Evolutionary conservation across 2,329 filamentous ascomycete genomes (phyloP).

Genomic region (Ascochyta clinopodiicola): DNA sequence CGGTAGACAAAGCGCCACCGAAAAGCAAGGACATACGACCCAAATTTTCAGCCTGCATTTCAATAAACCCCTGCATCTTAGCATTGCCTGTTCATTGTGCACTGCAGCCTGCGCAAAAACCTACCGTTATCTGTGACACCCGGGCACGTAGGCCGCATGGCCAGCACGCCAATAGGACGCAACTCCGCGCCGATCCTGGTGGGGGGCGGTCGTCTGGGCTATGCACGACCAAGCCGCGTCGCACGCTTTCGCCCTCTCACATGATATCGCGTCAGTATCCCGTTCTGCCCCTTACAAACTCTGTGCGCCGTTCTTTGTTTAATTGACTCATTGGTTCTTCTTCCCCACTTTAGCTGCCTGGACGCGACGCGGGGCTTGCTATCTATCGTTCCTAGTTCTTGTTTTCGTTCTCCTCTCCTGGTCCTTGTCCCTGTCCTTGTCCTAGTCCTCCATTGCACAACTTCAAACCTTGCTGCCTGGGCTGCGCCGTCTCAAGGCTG

Average conservation of each 20-base stretch:
- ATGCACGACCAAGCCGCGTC: background rate
- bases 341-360: background rate
- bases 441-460: background rate
- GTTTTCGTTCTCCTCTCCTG: background rate
- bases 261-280: constrained; percentile 38
- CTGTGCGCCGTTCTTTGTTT: background rate
- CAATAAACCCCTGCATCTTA: constrained; percentile 10
- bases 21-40: constrained; percentile 5
- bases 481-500: background rate
- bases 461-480: background rate
- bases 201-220: background rate
- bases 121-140: constrained; percentile 11
- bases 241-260: constrained; percentile 39
- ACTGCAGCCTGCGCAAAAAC: constrained; percentile 2
- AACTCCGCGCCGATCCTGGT: background rate
- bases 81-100: constrained; percentile 9
- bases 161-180: background rate
- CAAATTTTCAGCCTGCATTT: constrained; percentile 9
- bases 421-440: background rate
- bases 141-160: background rate
- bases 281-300: background rate
- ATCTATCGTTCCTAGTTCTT: too few species aligned
- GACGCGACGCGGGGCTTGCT: background rate
- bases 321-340: background rate
- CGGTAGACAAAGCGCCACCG: background rate